Evolutionary conservation across 257 asterid genomes (phyloP).

Genomic region (Apocynum venetum): DNA sequence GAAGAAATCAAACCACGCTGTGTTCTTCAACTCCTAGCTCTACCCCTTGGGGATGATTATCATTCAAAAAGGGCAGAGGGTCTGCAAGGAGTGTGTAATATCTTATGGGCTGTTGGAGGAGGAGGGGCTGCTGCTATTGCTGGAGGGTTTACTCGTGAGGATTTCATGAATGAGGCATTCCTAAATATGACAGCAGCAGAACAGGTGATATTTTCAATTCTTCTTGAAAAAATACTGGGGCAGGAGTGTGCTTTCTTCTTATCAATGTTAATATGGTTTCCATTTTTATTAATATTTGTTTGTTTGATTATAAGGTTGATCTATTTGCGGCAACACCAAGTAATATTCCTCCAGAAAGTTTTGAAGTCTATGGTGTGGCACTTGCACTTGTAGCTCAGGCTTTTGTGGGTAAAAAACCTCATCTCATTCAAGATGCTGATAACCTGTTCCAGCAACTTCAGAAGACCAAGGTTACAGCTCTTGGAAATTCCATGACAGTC

Average conservation of each 20-base stretch:
- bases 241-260: background rate
- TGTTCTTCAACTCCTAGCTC: slow-evolving; percentile 73
- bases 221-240: background rate
- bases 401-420: slow-evolving; percentile 82
- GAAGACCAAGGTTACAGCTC: slow-evolving; percentile 64
- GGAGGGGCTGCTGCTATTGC: slow-evolving; percentile 96
- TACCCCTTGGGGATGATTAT: slow-evolving; percentile 73
- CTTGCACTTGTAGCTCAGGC: slow-evolving; percentile 96
- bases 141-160: slow-evolving; percentile 95
- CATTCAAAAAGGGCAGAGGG: slow-evolving; percentile 74
- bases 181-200: slow-evolving; percentile 87
- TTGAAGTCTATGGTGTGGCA: slow-evolving; percentile 97
- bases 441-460: slow-evolving; percentile 97
- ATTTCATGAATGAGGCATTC: slow-evolving; percentile 93
- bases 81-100: slow-evolving; percentile 88
- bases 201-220: slow-evolving; percentile 51
- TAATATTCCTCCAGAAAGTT: slow-evolving; percentile 95
- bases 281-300: slow-evolving; percentile 1
- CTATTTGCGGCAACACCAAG: slow-evolving; percentile 92
- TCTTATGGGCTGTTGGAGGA: slow-evolving; percentile 98
- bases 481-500: slow-evolving; percentile 40
- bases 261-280: background rate
- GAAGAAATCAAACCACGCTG: slow-evolving; percentile 89
- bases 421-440: slow-evolving; percentile 88
- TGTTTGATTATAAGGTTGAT: slow-evolving; percentile 57